Evolutionary conservation across 257 asterid species (phyloP), one percentile per base, ranked within the genome.

Genomic region (Nicotiana tomentosiformis): DNA sequence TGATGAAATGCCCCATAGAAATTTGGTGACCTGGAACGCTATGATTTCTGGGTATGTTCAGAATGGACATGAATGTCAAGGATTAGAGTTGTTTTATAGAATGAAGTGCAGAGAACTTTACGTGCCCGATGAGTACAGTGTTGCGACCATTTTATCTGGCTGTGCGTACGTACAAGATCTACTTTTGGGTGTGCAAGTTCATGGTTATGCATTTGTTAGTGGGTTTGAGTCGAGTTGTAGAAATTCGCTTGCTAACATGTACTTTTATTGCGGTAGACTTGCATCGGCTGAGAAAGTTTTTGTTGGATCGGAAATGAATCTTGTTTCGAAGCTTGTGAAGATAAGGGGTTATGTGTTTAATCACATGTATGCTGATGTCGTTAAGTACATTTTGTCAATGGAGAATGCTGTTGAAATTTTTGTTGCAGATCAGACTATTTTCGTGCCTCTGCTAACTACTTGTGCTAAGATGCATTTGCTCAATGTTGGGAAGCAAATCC

Each of bases 11-110:
- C 18, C 83, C 2, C 15, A 37, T 0, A 82, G 88, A 86, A 87
- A 87, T 76, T 49, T 68, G 70, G 90, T 89, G 29, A 85, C 87
- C 5, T 89, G 92, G 90, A 89, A 87, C 20, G 84, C 90, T 4
- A 67, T 89, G 88, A 43, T 89, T 18, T 86, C 82, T 66, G 90
- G 87, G 14, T 87, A 55, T 49, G 77, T 82, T 26, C 92, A 83
- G 68, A 86, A 86, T 39, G 89, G 88, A 11, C 39, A 77, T 85
- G 86, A 39, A 29, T 35, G 20, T n/a, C 46, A 67, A 29, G 90
- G 88, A 20, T 60, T 85, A 37, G 82, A 80, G 26, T 78, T 89
- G 82, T 89, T 89, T 86, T 57, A 64, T 32, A 39, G 15, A 80
- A 82, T 89, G 90, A 87, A 65, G 76, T 53, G 84, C 26, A 37